Evolutionary conservation across 2,329 filamentous ascomycete species (phyloP).

Genomic region (Bipolaris victoriae): DNA sequence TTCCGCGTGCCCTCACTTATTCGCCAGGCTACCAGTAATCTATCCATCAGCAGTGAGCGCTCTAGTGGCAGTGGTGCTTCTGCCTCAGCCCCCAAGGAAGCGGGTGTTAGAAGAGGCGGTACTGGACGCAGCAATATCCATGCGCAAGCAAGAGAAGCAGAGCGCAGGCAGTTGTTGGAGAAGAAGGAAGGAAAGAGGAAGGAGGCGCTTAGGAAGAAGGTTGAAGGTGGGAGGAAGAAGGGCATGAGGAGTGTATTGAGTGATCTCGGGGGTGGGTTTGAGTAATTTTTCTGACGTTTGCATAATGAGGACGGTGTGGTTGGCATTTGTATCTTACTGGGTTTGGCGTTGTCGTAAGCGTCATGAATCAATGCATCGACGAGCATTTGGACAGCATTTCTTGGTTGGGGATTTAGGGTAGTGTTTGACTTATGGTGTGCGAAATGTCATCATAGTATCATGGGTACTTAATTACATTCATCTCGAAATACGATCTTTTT

Average conservation of each 20-base stretch:
- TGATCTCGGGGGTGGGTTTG: slow-evolving; percentile 44
- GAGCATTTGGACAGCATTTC: not conserved
- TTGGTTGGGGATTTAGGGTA: not conserved
- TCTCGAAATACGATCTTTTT: no score
- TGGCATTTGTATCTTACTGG: not conserved
- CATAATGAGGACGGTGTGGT: not conserved
- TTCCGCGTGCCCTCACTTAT: slow-evolving; percentile 76
- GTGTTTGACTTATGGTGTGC: no score
- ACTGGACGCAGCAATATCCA: slow-evolving; percentile 67
- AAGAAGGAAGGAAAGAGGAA: slow-evolving; percentile 59
- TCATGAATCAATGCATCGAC: not conserved
- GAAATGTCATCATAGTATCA: no score
- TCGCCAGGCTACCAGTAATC: slow-evolving; percentile 70
- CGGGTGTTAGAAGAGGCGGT: slow-evolving; percentile 55
- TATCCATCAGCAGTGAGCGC: slow-evolving; percentile 42
- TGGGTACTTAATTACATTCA: no score
- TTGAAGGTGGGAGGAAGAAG: slow-evolving; percentile 33
- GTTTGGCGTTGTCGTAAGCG: not conserved
- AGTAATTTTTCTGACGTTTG: slow-evolving; percentile 24
- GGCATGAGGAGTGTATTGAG: slow-evolving; percentile 44
- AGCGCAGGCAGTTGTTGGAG: slow-evolving; percentile 59
- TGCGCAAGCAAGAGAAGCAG: slow-evolving; percentile 64
- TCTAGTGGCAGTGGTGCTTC: slow-evolving; percentile 33
- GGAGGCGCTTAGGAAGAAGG: slow-evolving; percentile 55
- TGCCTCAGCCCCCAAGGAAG: slow-evolving; percentile 27